Percentiles rank a stretch among this genome's conserved stretches.
These are phyloP conservation scores for Scheffersomyces segobiensis DNA, from an alignment of 1,139 yeast genomes.

Conservation along the genomic window DNA sequence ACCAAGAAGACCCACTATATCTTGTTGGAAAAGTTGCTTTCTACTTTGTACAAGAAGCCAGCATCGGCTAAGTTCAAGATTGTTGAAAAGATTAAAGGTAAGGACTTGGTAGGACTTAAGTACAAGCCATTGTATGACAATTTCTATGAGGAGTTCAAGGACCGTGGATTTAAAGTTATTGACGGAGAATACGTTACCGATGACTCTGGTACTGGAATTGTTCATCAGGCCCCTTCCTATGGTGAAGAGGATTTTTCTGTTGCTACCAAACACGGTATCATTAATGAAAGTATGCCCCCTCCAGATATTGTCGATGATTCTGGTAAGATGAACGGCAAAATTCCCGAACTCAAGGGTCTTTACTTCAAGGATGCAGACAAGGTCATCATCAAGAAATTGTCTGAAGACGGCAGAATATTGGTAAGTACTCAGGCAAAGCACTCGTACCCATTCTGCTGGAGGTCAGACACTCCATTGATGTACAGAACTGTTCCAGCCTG, in stretches of 20 bases:
- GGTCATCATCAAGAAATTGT: constrained; percentile 78
- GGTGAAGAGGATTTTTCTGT: constrained; percentile 98
- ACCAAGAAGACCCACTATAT: constrained; percentile 78
- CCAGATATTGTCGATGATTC: constrained; percentile 95
- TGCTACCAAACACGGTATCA: constrained; percentile 73
- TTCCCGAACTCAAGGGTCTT: constrained; percentile 72
- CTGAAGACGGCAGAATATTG: constrained; percentile 74
- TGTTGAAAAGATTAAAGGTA: constrained; percentile 77
- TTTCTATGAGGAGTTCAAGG: constrained; percentile 74
- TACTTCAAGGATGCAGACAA: constrained; percentile 97
- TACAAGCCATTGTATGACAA: constrained; percentile 84
- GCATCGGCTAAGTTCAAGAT: constrained; percentile 83
- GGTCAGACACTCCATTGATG: constrained; percentile 96
- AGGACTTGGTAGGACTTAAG: constrained; percentile 72
- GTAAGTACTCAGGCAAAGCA: constrained; percentile 84
- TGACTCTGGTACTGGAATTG: constrained; percentile 99
- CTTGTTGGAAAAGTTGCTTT: constrained; percentile 76
- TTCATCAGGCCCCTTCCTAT: constrained; percentile 97
- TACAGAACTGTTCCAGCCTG: constrained; percentile 98
- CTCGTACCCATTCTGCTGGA: constrained; percentile 99
- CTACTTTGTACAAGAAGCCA: constrained; percentile 90
- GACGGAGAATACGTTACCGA: constrained; percentile 81
- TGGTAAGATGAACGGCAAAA: constrained; percentile 78
- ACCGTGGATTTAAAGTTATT: constrained; percentile 78
- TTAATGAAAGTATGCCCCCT: constrained; percentile 65